phyloP scores from a whole-genome alignment of 2,329 filamentous ascomycete genomes.

The Sclerotinia minor region DNA sequence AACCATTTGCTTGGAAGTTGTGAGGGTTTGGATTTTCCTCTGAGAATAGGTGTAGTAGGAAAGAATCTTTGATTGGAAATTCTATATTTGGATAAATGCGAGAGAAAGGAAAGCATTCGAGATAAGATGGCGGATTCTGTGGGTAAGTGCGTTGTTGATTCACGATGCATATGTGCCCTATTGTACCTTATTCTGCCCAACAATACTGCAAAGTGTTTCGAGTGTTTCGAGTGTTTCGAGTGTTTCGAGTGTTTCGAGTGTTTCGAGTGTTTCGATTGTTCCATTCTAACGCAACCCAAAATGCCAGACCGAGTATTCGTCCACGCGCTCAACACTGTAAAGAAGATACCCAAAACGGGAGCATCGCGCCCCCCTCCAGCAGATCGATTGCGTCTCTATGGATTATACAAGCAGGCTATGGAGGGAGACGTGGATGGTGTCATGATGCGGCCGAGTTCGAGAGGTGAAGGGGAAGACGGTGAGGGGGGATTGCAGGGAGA shows the following conservation, averaged over 20 bases:
- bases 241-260: background rate
- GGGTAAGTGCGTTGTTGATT: conserved; percentile 43
- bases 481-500: conserved; percentile 35
- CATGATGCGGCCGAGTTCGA: conserved; percentile 73
- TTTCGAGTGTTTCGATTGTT: background rate
- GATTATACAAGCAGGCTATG: conserved; percentile 98
- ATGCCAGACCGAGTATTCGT: conserved; percentile 89
- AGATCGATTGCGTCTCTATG: conserved; percentile 90
- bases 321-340: conserved; percentile 97
- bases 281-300: conserved; percentile 5
- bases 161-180: conserved; percentile 14
- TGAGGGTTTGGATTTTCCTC: background rate
- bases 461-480: conserved; percentile 59
- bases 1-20: background rate
- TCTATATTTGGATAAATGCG: conserved; percentile 20
- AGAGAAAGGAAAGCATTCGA: conserved; percentile 15
- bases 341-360: conserved; percentile 93
- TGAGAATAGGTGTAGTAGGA: background rate
- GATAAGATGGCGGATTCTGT: conserved; percentile 55
- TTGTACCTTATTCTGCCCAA: conserved; percentile 15
- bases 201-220: background rate
- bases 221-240: background rate
- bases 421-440: conserved; percentile 95
- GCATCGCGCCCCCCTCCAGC: conserved; percentile 81
- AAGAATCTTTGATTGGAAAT: background rate